Evolutionary conservation across 2,329 filamentous ascomycete genomes (phyloP).

Genomic region (Microsporum canis): DNA sequence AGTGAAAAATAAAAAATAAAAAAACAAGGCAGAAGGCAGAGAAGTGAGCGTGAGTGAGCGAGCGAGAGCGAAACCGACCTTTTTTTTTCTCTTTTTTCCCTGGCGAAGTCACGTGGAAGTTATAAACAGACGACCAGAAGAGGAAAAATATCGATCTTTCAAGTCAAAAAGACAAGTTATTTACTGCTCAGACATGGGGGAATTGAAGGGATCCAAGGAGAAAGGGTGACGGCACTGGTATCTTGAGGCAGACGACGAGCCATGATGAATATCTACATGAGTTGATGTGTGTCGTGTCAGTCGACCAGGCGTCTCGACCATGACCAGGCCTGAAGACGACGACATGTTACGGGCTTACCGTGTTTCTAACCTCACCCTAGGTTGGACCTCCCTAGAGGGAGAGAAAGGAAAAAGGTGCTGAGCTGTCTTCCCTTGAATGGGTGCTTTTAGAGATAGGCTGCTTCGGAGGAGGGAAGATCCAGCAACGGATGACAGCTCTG

Average conservation of each 20-base stretch:
- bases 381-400: too few relatives aligned
- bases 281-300: not conserved
- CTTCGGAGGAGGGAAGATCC: not conserved
- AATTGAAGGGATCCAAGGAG: not conserved
- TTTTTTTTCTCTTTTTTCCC: too few relatives aligned
- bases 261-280: not conserved
- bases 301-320: not conserved
- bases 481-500: not conserved
- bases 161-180: too few relatives aligned
- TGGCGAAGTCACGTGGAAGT: too few relatives aligned
- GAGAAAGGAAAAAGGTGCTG: not conserved
- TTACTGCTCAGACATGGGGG: not conserved
- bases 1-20: not conserved
- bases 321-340: not conserved
- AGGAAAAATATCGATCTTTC: too few relatives aligned
- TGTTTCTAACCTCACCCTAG: too few relatives aligned
- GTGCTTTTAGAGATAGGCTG: not conserved
- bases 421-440: not conserved
- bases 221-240: not conserved
- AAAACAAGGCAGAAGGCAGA: not conserved
- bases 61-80: too few relatives aligned
- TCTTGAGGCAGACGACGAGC: not conserved
- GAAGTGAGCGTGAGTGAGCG: too few relatives aligned
- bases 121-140: too few relatives aligned
- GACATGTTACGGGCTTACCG: too few relatives aligned